phyloP scores from a whole-genome alignment of 768 basidiomycete genomes.

The Suillus luteus region DNA sequence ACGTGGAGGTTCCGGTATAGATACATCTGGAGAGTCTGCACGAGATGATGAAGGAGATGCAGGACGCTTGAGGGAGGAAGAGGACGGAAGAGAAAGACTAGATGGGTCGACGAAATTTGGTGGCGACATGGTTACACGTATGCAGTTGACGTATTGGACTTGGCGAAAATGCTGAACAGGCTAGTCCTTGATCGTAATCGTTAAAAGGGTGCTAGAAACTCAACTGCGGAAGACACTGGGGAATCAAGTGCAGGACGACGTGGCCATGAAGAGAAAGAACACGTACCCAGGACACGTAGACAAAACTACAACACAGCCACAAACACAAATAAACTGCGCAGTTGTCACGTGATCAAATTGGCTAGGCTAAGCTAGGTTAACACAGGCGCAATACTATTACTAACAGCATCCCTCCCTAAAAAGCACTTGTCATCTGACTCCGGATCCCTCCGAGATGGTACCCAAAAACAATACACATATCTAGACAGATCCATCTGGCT shows the following conservation, averaged over 20 bases:
- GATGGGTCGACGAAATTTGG: slow-evolving; percentile 39
- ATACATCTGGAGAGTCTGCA: slow-evolving; percentile 16
- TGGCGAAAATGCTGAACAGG: not conserved
- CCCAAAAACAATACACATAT: slow-evolving; percentile 90
- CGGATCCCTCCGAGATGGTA: too few relatives aligned
- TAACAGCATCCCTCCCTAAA: too few relatives aligned
- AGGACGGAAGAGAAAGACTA: slow-evolving; percentile 42
- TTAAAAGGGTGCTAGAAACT: not conserved
- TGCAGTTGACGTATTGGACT: not conserved
- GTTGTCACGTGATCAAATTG: not conserved
- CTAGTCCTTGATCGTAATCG: slow-evolving; percentile 1
- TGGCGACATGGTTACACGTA: slow-evolving; percentile 24
- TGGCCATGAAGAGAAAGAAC: slow-evolving; percentile 25
- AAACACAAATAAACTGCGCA: slow-evolving; percentile 27
- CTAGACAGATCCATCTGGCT: slow-evolving; percentile 77
- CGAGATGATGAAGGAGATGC: slow-evolving; percentile 29
- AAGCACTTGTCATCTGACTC: slow-evolving; percentile 67
- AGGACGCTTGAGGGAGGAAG: slow-evolving; percentile 32
- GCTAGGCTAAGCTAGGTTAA: too few relatives aligned
- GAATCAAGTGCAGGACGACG: slow-evolving; percentile 20
- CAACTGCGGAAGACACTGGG: not conserved
- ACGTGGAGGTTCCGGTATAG: slow-evolving; percentile 54
- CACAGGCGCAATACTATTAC: too few relatives aligned
- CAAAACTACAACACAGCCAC: slow-evolving; percentile 29
- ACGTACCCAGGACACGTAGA: slow-evolving; percentile 33